Conservation (phyloP, 1,139 yeast genomes). For the Scheffersomyces insectosa region DNA sequence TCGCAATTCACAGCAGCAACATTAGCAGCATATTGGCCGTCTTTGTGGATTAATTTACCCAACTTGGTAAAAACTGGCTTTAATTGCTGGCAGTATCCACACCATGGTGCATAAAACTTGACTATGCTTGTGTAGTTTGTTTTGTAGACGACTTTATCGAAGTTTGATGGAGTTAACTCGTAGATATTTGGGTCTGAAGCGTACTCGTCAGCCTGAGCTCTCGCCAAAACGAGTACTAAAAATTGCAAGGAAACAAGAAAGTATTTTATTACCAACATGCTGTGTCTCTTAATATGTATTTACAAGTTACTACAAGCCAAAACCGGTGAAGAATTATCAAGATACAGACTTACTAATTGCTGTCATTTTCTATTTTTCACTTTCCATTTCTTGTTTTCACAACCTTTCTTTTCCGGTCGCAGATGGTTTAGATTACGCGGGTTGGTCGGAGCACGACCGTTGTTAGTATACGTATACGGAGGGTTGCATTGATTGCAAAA, state of each 20-base stretch:
- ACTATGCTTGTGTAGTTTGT: constrained; percentile 82
- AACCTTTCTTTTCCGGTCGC: no score
- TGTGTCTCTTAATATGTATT: no score
- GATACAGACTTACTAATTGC: no score
- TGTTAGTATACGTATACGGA: no score
- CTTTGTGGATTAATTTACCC: constrained; percentile 54
- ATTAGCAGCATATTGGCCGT: constrained; percentile 57
- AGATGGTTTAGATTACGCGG: no score
- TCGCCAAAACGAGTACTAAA: constrained; percentile 7
- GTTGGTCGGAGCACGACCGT: no score
- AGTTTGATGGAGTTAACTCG: constrained; percentile 58
- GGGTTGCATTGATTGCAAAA: no score
- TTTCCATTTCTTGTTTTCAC: constrained; percentile 9
- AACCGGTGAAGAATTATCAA: no score
- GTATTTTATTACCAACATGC: no score
- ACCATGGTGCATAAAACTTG: constrained; percentile 98
- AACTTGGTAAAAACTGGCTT: constrained; percentile 60
- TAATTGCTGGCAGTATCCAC: constrained; percentile 73
- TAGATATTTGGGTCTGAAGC: constrained; percentile 48
- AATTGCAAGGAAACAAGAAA: constrained; percentile 7
- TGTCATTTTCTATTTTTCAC: constrained; percentile 2
- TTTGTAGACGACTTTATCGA: constrained; percentile 62
- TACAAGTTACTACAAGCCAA: no score
- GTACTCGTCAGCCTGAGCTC: constrained; percentile 29
- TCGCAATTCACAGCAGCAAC: constrained; percentile 92